Evolutionary conservation across 2,329 filamentous ascomycete genomes (phyloP).

Genomic region (Apiospora hydei): DNA sequence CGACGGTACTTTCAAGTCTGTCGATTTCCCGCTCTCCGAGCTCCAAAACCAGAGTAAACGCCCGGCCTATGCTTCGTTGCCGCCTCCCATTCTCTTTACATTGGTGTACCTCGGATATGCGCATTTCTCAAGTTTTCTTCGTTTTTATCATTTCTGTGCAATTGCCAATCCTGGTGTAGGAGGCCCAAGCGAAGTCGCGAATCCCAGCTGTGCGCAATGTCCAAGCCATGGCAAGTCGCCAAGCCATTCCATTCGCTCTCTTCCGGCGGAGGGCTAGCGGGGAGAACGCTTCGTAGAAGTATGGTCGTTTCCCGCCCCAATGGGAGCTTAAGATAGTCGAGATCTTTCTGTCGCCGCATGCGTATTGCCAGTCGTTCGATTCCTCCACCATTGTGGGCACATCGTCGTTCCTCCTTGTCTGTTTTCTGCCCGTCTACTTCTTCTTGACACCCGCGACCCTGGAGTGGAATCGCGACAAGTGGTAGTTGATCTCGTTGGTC

Average conservation of each 20-base stretch:
- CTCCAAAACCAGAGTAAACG: neutral
- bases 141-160: neutral
- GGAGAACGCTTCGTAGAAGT: neutral
- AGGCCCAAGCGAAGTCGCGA: neutral
- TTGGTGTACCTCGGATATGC: neutral
- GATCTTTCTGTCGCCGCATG: neutral
- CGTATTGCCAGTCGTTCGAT: neutral
- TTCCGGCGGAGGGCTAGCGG: neutral
- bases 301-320: neutral
- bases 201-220: neutral
- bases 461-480: constrained; percentile 80
- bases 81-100: neutral
- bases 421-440: neutral
- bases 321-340: neutral
- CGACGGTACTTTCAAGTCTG: neutral
- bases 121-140: neutral
- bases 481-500: constrained; percentile 90
- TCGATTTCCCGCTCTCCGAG: neutral
- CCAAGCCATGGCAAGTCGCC: neutral
- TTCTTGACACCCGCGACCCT: constrained; percentile 61
- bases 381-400: neutral
- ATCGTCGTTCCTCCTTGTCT: neutral
- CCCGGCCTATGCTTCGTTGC: constrained; percentile 9
- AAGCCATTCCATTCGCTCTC: neutral
- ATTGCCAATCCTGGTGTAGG: neutral